Conservation (phyloP, 1,139 yeast genomes). For the Candida tetrigidarum region DNA sequence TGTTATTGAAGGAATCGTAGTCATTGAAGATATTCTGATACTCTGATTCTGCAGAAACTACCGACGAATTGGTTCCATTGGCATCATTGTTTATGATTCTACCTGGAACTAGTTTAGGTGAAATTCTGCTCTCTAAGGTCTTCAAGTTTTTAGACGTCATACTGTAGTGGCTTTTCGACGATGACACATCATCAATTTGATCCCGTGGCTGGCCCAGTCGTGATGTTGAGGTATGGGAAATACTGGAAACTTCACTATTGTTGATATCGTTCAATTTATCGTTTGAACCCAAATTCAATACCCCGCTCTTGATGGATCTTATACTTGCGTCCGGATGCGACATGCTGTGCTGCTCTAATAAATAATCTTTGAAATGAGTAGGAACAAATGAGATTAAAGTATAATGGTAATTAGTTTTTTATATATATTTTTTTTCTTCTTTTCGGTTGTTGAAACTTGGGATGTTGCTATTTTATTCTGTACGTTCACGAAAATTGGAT, state of each 20-base stretch:
- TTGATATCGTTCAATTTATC: slow-evolving; percentile 26
- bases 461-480: neutral
- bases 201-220: slow-evolving; percentile 3
- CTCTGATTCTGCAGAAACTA: slow-evolving; percentile 30
- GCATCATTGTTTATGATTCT: slow-evolving; percentile 1
- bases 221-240: slow-evolving; percentile 3
- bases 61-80: slow-evolving; percentile 27
- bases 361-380: neutral
- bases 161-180: slow-evolving; percentile 24
- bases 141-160: slow-evolving; percentile 27
- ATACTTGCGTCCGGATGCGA: slow-evolving; percentile 51
- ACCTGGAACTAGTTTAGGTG: neutral
- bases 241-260: slow-evolving; percentile 7
- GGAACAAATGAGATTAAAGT: neutral
- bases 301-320: slow-evolving; percentile 44
- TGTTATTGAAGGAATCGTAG: slow-evolving; percentile 3
- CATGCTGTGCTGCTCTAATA: slow-evolving; percentile 24
- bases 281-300: slow-evolving; percentile 31
- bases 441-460: neutral
- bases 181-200: slow-evolving; percentile 13
- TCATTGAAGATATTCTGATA: slow-evolving; percentile 22
- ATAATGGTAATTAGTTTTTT: neutral
- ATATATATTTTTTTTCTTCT: neutral
- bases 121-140: slow-evolving; percentile 12
- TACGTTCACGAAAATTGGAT: neutral